Conservation (phyloP, 768 basidiomycete species). For the Lenzites betulinus region DNA sequence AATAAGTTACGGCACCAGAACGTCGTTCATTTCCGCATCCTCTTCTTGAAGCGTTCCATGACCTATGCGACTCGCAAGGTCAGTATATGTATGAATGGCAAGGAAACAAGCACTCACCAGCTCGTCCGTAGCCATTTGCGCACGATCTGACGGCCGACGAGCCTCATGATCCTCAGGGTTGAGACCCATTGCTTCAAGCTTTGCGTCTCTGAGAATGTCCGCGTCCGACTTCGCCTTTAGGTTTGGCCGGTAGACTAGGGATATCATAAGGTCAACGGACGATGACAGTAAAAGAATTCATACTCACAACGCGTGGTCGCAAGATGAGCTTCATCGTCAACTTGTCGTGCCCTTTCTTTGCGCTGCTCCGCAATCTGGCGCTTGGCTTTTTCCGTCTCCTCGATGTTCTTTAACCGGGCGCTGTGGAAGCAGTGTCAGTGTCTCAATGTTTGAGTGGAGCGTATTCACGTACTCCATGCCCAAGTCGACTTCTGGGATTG, state of each 20-base stretch:
- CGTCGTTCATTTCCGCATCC: constrained; percentile 68
- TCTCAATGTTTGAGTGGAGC: neutral
- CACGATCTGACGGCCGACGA: constrained; percentile 48
- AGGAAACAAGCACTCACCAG: constrained; percentile 52
- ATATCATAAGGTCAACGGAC: constrained; percentile 1
- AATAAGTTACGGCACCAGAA: neutral
- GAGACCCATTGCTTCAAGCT: constrained; percentile 82
- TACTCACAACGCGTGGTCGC: constrained; percentile 79
- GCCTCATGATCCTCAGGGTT: constrained; percentile 52
- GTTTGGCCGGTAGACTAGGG: constrained; percentile 83
- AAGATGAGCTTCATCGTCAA: constrained; percentile 78
- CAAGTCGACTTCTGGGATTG: constrained; percentile 96
- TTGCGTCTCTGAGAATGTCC: constrained; percentile 85
- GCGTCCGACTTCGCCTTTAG: constrained; percentile 83
- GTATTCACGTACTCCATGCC: constrained; percentile 90
- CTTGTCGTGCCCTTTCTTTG: constrained; percentile 52
- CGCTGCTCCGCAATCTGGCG: constrained; percentile 76
- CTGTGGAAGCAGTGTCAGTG: constrained; percentile 42
- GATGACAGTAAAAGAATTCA: constrained; percentile 31
- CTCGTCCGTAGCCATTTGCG: constrained; percentile 91
- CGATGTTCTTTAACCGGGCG: constrained; percentile 89
- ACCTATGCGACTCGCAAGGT: constrained; percentile 49
- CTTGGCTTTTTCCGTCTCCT: constrained; percentile 97
- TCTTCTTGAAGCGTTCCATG: constrained; percentile 97
- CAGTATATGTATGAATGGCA: neutral